Evolutionary conservation across 331 rosid genomes (phyloP).

Genomic region (Quercus tomentella): DNA sequence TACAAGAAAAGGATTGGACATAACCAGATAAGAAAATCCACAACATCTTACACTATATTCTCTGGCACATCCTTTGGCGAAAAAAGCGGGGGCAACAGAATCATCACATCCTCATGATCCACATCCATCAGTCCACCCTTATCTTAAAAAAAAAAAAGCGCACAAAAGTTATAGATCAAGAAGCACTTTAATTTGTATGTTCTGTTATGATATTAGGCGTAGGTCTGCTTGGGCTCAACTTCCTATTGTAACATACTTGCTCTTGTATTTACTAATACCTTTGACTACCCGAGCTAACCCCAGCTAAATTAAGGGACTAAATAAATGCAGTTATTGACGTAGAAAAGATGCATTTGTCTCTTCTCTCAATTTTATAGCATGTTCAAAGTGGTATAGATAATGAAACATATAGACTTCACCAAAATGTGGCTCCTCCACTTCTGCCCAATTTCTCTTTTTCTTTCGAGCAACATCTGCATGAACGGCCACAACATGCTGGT

Average conservation of each 20-base stretch:
- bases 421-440: slow-evolving; percentile 48
- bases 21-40: slow-evolving; percentile 12
- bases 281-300: too few species aligned
- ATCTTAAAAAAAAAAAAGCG: slow-evolving; percentile 21
- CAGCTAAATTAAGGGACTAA: too few species aligned
- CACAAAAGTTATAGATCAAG: background rate
- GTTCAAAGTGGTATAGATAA: too few species aligned
- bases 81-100: slow-evolving; percentile 68
- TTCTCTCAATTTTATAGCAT: too few species aligned
- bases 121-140: slow-evolving; percentile 53
- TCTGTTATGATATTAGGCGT: too few species aligned
- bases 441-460: slow-evolving; percentile 63
- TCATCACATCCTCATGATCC: slow-evolving; percentile 78
- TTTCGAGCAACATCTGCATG: slow-evolving; percentile 68
- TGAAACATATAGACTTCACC: slow-evolving; percentile 38
- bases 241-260: too few species aligned
- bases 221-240: too few species aligned
- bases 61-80: slow-evolving; percentile 76
- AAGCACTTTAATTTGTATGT: too few species aligned
- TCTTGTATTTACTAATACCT: too few species aligned
- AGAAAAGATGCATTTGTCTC: too few species aligned
- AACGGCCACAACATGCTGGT: slow-evolving; percentile 84
- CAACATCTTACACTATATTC: slow-evolving; percentile 65
- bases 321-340: too few species aligned
- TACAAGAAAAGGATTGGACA: background rate